These are phyloP conservation scores for Agastache rugosa DNA, from an alignment of 257 asterid species.

Conservation along the genomic window DNA sequence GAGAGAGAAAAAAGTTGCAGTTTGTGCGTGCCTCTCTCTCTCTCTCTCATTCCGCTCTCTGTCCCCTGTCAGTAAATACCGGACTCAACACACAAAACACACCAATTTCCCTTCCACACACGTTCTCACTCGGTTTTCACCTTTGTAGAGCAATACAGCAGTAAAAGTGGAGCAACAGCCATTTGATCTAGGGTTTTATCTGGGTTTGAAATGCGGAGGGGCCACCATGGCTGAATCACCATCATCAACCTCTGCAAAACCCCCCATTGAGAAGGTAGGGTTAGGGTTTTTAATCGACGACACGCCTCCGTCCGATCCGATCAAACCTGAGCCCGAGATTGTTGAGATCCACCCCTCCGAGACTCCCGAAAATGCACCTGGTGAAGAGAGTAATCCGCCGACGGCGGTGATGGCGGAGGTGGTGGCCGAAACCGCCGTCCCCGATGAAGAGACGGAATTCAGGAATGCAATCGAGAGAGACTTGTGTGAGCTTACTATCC, in stretches of 20 bases:
- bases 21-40: not conserved
- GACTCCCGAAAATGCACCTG: constrained; percentile 36
- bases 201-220: constrained; percentile 44
- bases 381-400: constrained; percentile 34
- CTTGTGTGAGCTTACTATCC: constrained; percentile 43
- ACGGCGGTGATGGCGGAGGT: constrained; percentile 18
- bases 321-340: constrained; percentile 17
- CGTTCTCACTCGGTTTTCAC: not conserved
- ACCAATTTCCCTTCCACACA: constrained; percentile 17
- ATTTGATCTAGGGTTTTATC: constrained; percentile 36
- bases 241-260: constrained; percentile 42
- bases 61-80: constrained; percentile 30
- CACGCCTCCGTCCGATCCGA: constrained; percentile 31
- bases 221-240: constrained; percentile 51
- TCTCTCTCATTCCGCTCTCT: constrained; percentile 21
- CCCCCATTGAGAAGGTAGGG: constrained; percentile 42
- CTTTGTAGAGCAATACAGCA: constrained; percentile 12
- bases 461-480: constrained; percentile 49
- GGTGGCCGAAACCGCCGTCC: constrained; percentile 36
- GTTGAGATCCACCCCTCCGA: constrained; percentile 33
- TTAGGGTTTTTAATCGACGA: constrained; percentile 39
- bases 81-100: constrained; percentile 31
- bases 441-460: constrained; percentile 46
- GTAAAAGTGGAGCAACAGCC: constrained; percentile 8
- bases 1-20: constrained; percentile 23